Evolutionary conservation across 345 rosid genomes (phyloP), one percentile per base, ranked within the genome.

Genomic region (Pugionium cornutum): DNA sequence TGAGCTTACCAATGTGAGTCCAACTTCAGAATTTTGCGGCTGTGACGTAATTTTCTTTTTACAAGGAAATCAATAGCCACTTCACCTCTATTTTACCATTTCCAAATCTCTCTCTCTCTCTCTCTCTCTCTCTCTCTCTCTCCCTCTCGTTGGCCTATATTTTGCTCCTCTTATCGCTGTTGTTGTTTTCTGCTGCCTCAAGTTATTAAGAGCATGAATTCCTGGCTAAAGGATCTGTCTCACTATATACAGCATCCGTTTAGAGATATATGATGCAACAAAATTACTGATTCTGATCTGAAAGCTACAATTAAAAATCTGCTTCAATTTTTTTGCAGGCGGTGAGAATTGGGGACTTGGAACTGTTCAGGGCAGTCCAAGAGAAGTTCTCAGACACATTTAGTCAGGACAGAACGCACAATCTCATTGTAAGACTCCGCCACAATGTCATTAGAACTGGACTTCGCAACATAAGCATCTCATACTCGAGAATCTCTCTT

Each of bases 361-460:
- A 92, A 81, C 83, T 89, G 55, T 92, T 89, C 45, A 81, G 81
- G 63, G 76, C 59, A 4, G 84, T 88, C 8, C 94, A 89, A 3
- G 96, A 89, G 51, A 88, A 74, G 67, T 92, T 87, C 76, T 67
- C 87, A 1, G 46, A 72, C 44, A 86, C 86, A 47, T 91, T 86
- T 76, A 79, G 69, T 34, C 32, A 75, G 1, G 91, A 88, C 77
- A 82, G 83, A 70, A 88, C 86, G 28, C 80, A 81, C 69, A 87
- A 84, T 53, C 79, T 87, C 45, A 86, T 89, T 4, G 89, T 92
- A 51, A 74, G 94, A 7, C 83, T 86, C 64, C 75, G 92, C 8
- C 96, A 86, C 76, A 92, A 89, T 62, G 96, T 92, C 41, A 86
- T 89, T 47, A 81, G 95, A 69, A 92, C 91, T 5, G 90, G 91